Percentiles rank a stretch among this genome's conserved stretches.
phyloP scores from a whole-genome alignment of 179 eudicot genomes.

The Carnegiea gigantea region DNA sequence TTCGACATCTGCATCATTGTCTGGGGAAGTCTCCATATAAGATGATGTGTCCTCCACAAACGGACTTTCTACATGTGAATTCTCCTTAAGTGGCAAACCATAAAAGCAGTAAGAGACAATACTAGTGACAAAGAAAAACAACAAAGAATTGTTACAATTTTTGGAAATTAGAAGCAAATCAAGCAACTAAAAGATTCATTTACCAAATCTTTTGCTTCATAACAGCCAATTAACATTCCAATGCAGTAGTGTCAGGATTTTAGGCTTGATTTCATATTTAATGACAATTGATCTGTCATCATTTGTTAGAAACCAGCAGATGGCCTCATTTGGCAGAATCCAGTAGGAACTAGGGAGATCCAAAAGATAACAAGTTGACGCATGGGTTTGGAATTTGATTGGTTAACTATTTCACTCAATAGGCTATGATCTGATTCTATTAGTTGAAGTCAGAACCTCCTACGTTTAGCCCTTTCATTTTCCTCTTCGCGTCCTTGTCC shows the following conservation, averaged over 20 bases:
- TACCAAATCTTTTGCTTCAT: neutral
- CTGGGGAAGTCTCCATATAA: slow-evolving; percentile 70
- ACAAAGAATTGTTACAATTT: neutral
- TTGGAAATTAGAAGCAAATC: neutral
- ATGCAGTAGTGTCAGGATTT: neutral
- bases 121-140: neutral
- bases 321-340: neutral
- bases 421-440: neutral
- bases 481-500: neutral
- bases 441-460: neutral
- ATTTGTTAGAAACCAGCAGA: neutral
- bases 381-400: neutral
- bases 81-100: slow-evolving; percentile 36
- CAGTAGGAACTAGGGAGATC: neutral
- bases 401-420: neutral
- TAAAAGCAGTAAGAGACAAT: slow-evolving; percentile 5
- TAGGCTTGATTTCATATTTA: neutral
- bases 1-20: slow-evolving; percentile 53
- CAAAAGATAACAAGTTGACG: neutral
- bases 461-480: neutral
- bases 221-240: neutral
- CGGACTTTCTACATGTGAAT: slow-evolving; percentile 59
- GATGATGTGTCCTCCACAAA: slow-evolving; percentile 68
- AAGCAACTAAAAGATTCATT: neutral
- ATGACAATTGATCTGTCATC: neutral